A percentile compares a stretch with the other conserved stretches of the same genome.
phyloP scores from a whole-genome alignment of 129 eudicot genomes.

The Flaveria robusta region DNA sequence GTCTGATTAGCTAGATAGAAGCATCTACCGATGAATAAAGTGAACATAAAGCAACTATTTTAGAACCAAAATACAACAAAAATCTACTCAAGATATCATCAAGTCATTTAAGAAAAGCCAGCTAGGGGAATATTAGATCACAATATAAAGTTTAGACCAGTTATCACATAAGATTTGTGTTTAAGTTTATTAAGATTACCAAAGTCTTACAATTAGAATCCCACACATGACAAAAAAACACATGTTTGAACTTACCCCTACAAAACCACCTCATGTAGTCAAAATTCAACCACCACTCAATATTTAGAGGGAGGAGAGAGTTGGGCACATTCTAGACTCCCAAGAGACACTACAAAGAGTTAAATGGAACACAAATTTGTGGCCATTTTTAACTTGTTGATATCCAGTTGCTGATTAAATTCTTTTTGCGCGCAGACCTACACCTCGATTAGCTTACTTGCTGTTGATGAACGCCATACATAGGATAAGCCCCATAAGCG shows the following conservation, averaged over 20 bases:
- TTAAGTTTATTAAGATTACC: constrained; percentile 56
- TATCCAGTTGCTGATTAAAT: constrained; percentile 15
- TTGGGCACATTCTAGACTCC: constrained; percentile 38
- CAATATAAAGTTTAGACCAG: not conserved
- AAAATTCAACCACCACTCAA: constrained; percentile 76
- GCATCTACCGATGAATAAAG: too few relatives aligned
- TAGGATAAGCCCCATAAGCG: constrained; percentile 76
- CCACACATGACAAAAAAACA: constrained; percentile 42
- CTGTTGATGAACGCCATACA: constrained; percentile 79
- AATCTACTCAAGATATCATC: too few relatives aligned
- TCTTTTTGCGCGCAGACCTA: not conserved
- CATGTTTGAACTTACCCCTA: constrained; percentile 40
- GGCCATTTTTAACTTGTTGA: constrained; percentile 30
- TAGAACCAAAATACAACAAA: too few relatives aligned
- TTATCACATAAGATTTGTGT: constrained; percentile 25
- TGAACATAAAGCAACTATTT: too few relatives aligned
- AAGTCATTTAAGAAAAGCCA: too few relatives aligned
- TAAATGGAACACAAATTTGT: constrained; percentile 38
- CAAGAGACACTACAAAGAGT: constrained; percentile 21
- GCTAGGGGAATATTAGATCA: too few relatives aligned
- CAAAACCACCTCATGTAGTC: constrained; percentile 54
- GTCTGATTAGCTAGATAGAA: too few relatives aligned
- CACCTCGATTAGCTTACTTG: constrained; percentile 47
- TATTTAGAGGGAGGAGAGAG: constrained; percentile 46
- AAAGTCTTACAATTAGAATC: constrained; percentile 24